phyloP scores from a whole-genome alignment of 192 early-diverging fungal genomes.

The Backusella luteola region DNA sequence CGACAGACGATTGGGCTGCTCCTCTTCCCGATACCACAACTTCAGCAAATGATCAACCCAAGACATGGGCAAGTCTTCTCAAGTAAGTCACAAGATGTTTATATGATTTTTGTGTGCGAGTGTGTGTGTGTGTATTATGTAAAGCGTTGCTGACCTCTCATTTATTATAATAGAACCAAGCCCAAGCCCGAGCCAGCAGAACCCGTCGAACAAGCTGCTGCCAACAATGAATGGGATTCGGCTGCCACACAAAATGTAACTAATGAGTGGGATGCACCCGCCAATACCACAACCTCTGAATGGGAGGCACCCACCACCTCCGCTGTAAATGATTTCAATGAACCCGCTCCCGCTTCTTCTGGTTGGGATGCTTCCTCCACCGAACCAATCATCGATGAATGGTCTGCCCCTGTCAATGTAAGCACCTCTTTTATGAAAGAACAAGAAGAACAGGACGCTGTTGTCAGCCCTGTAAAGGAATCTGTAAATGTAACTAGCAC shows the following conservation, averaged over 20 bases:
- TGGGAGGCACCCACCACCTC: conserved; percentile 16
- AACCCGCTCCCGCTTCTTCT: neutral
- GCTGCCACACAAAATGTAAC: neutral
- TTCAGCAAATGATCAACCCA: conserved; percentile 18
- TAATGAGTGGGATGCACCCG: neutral
- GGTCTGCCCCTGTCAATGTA: conserved; percentile 16
- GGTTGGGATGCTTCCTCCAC: conserved; percentile 12
- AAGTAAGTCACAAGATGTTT: conserved; percentile 16
- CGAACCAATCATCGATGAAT: conserved; percentile 19
- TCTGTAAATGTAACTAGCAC: conserved; percentile 78
- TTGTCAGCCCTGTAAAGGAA: conserved; percentile 42
- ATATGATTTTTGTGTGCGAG: neutral
- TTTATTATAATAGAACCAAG: conserved; percentile 14
- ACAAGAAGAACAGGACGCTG: conserved; percentile 9
- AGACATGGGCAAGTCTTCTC: conserved; percentile 33
- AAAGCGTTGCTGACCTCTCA: neutral
- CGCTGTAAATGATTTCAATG: neutral
- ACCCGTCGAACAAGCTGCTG: conserved; percentile 15
- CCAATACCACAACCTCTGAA: conserved; percentile 19
- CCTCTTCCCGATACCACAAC: conserved; percentile 10
- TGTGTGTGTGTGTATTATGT: too few species aligned
- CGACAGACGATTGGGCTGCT: conserved; percentile 21
- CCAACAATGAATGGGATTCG: conserved; percentile 24
- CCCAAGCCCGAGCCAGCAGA: conserved; percentile 45
- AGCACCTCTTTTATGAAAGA: neutral